Conservation (phyloP, 2,329 filamentous ascomycete species). For the Macrophomina tecta region DNA sequence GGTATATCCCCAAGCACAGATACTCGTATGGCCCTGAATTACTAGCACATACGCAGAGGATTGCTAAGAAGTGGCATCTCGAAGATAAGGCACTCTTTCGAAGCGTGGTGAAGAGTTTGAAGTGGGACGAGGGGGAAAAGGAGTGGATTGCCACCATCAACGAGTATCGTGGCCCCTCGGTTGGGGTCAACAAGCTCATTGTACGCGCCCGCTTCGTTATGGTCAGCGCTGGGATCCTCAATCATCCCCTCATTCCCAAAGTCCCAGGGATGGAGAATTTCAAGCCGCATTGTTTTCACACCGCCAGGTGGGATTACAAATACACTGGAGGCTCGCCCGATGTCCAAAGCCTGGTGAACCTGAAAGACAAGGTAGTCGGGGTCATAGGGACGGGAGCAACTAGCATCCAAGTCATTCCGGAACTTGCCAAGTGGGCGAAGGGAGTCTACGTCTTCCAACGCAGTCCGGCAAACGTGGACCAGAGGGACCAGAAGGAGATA, state of each 20-base stretch:
- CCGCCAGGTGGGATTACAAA: constrained; percentile 26
- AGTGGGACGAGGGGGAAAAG: constrained; percentile 56
- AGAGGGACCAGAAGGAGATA: constrained; percentile 48
- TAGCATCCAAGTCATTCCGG: constrained; percentile 37
- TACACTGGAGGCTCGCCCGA: constrained; percentile 44
- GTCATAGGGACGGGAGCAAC: constrained; percentile 39
- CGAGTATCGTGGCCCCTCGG: constrained; percentile 49
- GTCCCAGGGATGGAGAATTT: constrained; percentile 43
- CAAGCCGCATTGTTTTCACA: constrained; percentile 42
- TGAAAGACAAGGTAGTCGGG: constrained; percentile 31
- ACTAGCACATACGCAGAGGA: constrained; percentile 42
- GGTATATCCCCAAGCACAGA: constrained; percentile 40
- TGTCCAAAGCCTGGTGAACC: constrained; percentile 34
- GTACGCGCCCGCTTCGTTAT: constrained; percentile 37
- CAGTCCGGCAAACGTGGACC: constrained; percentile 43
- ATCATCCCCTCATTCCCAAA: constrained; percentile 39
- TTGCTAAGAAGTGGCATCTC: constrained; percentile 54
- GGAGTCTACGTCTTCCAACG: constrained; percentile 36
- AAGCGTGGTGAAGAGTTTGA: constrained; percentile 49
- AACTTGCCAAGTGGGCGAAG: constrained; percentile 34
- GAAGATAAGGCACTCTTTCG: constrained; percentile 38
- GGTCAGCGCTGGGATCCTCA: constrained; percentile 39
- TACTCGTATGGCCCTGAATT: constrained; percentile 45
- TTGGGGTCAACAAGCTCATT: constrained; percentile 37
- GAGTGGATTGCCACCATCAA: constrained; percentile 42